A percentile compares a stretch with the other conserved stretches of the same genome.
phyloP scores from a whole-genome alignment of 805 yeast species.

The Wickerhamiella shivajii region DNA sequence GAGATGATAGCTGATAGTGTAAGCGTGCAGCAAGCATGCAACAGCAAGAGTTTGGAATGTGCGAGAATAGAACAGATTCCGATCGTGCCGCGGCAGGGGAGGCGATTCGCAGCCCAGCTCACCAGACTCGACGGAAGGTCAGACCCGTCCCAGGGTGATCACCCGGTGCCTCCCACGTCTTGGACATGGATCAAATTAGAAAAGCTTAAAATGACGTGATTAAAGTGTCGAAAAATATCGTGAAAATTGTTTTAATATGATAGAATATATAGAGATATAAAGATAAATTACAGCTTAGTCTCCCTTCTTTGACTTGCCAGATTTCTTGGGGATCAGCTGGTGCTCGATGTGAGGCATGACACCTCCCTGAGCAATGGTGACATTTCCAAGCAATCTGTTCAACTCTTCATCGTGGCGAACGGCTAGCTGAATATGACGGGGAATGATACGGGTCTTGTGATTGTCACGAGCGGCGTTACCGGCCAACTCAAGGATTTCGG shows the following conservation, averaged over 20 bases:
- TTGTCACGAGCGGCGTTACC: slow-evolving; percentile 99
- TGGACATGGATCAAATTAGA: neutral
- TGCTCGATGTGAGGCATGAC: slow-evolving; percentile 95
- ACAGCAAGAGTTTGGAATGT: slow-evolving; percentile 7
- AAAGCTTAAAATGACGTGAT: neutral
- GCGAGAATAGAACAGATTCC: neutral
- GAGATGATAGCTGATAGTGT: neutral
- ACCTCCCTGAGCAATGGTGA: slow-evolving; percentile 98
- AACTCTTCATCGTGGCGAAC: slow-evolving; percentile 98
- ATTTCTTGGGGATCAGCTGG: slow-evolving; percentile 63
- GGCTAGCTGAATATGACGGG: slow-evolving; percentile 97
- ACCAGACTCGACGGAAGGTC: neutral
- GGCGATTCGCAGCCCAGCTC: neutral
- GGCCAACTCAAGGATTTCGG: slow-evolving; percentile 94
- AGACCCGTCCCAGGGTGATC: neutral
- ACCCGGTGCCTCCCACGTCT: neutral
- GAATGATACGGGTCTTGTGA: slow-evolving; percentile 97
- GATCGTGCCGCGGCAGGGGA: neutral
- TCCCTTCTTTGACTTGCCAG: slow-evolving; percentile 8
- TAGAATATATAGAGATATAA: neutral
- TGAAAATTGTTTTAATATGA: neutral
- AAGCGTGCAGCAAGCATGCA: slow-evolving; percentile 2
- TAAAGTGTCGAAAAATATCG: neutral
- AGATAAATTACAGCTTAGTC: slow-evolving; percentile 3
- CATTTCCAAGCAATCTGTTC: slow-evolving; percentile 73